Conservation (phyloP, 2,329 filamentous ascomycete genomes). For the Zasmidium angulare region DNA sequence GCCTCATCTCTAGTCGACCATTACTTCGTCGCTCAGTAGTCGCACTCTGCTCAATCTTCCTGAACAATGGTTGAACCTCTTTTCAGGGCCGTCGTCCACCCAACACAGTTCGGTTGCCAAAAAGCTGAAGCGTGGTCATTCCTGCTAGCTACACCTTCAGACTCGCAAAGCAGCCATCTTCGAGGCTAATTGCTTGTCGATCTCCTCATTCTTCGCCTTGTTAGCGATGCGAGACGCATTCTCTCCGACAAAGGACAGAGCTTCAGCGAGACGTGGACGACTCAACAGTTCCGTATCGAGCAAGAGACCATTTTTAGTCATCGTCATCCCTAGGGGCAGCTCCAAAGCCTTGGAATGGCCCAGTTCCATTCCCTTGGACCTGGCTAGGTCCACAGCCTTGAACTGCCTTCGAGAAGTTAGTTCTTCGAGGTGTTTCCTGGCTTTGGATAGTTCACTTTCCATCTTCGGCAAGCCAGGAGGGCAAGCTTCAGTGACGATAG, state of each 20-base stretch:
- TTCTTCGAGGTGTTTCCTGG: no score
- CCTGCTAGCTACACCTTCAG: not conserved
- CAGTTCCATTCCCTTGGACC: no score
- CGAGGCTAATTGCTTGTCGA: not conserved
- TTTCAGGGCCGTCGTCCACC: no score
- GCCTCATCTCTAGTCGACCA: no score
- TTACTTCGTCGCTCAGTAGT: no score
- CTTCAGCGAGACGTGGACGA: not conserved
- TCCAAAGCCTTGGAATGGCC: not conserved
- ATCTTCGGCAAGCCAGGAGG: no score
- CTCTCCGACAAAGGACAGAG: not conserved
- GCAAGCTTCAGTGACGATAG: not conserved
- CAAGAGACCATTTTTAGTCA: not conserved
- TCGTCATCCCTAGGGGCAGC: not conserved
- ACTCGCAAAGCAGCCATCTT: not conserved
- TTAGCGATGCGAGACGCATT: not conserved
- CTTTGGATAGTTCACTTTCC: not conserved
- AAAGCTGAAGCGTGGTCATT: no score
- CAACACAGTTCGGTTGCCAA: no score
- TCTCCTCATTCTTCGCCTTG: not conserved
- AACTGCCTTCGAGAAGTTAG: no score
- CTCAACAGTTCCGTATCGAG: not conserved
- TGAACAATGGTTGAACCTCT: no score
- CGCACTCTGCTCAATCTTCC: no score
- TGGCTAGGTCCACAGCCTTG: no score